Conservation (phyloP, 257 asterid species). For the Cruciata laevipes region DNA sequence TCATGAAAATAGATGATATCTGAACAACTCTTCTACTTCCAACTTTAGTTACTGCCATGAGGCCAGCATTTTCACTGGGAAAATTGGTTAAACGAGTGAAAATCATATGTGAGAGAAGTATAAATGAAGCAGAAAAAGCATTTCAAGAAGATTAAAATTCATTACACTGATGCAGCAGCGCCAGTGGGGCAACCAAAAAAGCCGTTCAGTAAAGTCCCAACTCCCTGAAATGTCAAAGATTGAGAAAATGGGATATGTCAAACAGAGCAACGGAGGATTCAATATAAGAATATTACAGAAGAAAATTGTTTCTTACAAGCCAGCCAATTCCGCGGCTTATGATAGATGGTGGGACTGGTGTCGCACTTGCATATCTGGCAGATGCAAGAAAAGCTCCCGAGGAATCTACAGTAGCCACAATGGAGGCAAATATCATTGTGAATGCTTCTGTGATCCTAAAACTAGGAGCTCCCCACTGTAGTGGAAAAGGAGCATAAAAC, state of each 20-base stretch:
- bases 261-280: background rate
- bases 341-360: conserved; percentile 82
- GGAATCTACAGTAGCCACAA: conserved; percentile 73
- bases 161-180: conserved; percentile 58
- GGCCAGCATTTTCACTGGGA: conserved; percentile 73
- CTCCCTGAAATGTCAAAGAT: conserved; percentile 39
- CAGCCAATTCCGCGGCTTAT: conserved; percentile 78
- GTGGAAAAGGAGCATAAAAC: conserved; percentile 62
- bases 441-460: conserved; percentile 45
- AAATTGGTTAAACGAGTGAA: background rate
- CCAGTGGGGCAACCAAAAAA: conserved; percentile 63
- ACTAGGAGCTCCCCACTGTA: conserved; percentile 91
- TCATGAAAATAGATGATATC: conserved; percentile 66
- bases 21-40: conserved; percentile 82
- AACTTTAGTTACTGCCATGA: conserved; percentile 63
- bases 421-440: conserved; percentile 48
- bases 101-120: background rate
- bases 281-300: background rate
- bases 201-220: conserved; percentile 58
- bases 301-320: conserved; percentile 41
- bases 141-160: background rate
- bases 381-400: conserved; percentile 75
- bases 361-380: conserved; percentile 82
- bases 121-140: background rate
- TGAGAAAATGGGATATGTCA: background rate